phyloP scores from a whole-genome alignment of 768 basidiomycete genomes.

The Kwoniella europaea region DNA sequence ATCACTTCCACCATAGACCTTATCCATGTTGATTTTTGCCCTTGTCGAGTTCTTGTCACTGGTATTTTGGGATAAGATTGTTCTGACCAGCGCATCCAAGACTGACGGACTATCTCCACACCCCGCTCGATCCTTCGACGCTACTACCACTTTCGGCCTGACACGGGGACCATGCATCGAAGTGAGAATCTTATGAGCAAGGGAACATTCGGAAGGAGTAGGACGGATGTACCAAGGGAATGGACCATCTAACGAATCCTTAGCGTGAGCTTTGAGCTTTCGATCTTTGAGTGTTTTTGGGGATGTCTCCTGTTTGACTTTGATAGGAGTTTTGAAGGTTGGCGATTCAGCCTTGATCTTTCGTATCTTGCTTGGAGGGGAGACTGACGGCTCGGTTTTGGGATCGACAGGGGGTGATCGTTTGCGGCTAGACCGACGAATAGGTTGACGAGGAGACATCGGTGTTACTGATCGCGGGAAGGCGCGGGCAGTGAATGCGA shows the following conservation, averaged over 20 bases:
- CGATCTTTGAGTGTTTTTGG: conserved; percentile 2
- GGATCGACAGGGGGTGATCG: neutral
- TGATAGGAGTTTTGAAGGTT: neutral
- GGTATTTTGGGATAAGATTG: conserved; percentile 51
- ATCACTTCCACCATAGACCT: conserved; percentile 48
- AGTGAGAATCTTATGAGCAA: conserved; percentile 38
- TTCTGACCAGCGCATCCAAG: conserved; percentile 51
- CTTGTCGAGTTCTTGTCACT: conserved; percentile 44
- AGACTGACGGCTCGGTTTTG: neutral
- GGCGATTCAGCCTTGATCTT: conserved; percentile 58
- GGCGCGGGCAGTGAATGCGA: no score
- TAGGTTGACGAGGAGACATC: neutral
- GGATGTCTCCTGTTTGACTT: conserved; percentile 4
- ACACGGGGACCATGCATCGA: conserved; percentile 37
- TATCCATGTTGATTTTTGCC: conserved; percentile 47
- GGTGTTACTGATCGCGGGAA: no score
- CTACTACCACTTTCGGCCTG: conserved; percentile 35
- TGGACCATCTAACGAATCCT: conserved; percentile 23
- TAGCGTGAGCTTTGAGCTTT: conserved; percentile 15
- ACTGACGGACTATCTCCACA: conserved; percentile 53
- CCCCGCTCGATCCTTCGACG: conserved; percentile 40
- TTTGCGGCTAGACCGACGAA: neutral
- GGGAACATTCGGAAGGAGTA: conserved; percentile 39
- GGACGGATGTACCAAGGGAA: conserved; percentile 50
- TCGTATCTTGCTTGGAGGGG: conserved; percentile 55